phyloP scores from a whole-genome alignment of 345 rosid species.

The Populus tremula region DNA sequence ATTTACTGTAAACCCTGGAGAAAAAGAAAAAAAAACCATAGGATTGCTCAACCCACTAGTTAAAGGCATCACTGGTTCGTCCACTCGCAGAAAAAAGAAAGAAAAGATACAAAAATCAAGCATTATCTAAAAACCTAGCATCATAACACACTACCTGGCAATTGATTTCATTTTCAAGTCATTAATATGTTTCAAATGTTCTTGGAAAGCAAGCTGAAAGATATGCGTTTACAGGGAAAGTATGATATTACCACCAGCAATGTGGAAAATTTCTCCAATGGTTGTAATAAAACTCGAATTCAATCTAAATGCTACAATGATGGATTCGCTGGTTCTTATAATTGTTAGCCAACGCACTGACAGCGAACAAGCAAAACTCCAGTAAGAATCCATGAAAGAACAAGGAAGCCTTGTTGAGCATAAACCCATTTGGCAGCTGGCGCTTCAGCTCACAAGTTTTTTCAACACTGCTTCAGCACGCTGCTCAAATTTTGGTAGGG shows the following conservation, averaged over 20 bases:
- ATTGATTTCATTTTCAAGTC: neutral
- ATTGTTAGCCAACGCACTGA: slow-evolving; percentile 1
- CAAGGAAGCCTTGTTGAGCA: neutral
- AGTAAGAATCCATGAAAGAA: neutral
- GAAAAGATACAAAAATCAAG: neutral
- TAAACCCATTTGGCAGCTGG: neutral
- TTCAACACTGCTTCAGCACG: slow-evolving; percentile 82
- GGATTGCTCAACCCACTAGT: neutral
- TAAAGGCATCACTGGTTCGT: neutral
- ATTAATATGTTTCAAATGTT: neutral
- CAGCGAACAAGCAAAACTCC: neutral
- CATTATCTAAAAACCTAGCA: neutral
- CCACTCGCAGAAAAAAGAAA: neutral
- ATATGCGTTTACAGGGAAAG: neutral
- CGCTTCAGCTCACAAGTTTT: slow-evolving; percentile 55
- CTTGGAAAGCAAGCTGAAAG: neutral
- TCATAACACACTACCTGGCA: neutral
- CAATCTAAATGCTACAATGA: slow-evolving; percentile 3
- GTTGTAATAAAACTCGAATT: neutral
- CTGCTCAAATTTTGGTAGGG: slow-evolving; percentile 85
- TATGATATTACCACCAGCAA: neutral
- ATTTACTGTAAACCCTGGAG: neutral
- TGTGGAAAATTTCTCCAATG: neutral
- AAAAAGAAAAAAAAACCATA: neutral
- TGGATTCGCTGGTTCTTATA: slow-evolving; percentile 1